Evolutionary conservation across 78 protist species (phyloP).

Genomic region (Dictyostelium firmibasis): DNA sequence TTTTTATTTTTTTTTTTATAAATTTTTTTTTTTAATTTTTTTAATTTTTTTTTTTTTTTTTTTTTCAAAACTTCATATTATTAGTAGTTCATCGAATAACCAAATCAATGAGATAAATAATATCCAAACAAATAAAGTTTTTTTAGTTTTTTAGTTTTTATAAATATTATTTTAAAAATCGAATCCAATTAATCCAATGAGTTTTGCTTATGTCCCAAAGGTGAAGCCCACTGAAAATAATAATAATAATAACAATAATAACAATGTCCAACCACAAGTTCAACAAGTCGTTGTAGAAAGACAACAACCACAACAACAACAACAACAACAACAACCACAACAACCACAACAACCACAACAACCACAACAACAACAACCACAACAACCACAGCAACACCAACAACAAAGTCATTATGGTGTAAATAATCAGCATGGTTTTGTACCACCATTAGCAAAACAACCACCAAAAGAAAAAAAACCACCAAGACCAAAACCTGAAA

Average conservation of each 20-base stretch:
- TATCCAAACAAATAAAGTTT: not conserved
- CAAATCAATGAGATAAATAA: not conserved
- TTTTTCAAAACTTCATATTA: not conserved
- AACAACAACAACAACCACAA: not conserved
- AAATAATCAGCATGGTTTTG: not conserved
- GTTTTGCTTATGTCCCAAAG: slow-evolving; percentile 21
- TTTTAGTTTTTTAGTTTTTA: not conserved
- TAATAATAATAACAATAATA: not conserved
- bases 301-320: not conserved
- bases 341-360: not conserved
- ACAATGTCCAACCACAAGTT: not conserved
- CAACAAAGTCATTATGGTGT: not conserved
- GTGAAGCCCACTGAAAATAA: not conserved
- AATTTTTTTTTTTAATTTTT: not conserved
- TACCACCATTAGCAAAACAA: not conserved
- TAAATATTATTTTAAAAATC: not conserved
- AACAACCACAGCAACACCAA: not conserved
- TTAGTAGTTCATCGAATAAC: not conserved
- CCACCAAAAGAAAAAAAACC: slow-evolving; percentile 13
- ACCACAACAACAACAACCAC: not conserved
- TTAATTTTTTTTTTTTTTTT: not conserved
- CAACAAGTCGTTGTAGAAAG: not conserved
- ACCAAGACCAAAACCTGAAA: not conserved
- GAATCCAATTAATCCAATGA: not conserved
- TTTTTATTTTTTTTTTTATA: not conserved